phyloP scores from a whole-genome alignment of 768 basidiomycete genomes.

The Serendipita vermifera region DNA sequence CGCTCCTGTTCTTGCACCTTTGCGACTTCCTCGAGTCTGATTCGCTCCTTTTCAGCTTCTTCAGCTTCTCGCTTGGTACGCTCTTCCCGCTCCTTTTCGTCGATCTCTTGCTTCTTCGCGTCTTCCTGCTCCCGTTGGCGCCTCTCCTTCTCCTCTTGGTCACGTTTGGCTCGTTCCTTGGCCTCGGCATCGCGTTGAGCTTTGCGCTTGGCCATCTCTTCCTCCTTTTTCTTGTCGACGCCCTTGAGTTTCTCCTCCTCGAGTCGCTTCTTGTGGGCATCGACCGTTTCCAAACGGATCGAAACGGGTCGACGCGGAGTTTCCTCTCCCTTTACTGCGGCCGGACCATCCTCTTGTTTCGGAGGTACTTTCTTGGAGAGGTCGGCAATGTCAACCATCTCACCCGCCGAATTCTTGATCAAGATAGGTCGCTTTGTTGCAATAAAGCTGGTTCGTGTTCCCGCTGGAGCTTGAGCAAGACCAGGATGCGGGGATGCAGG shows the following conservation, averaged over 20 bases:
- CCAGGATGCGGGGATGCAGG: neutral
- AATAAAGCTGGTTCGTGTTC: neutral
- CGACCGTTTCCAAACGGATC: neutral
- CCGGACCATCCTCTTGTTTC: neutral
- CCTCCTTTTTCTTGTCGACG: neutral
- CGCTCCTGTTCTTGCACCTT: neutral
- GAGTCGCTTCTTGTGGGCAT: neutral
- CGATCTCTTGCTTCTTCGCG: neutral
- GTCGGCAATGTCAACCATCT: neutral
- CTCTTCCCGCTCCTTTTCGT: neutral
- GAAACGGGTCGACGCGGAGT: neutral
- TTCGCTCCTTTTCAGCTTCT: slow-evolving; percentile 2
- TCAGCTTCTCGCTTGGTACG: neutral
- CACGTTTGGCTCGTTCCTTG: neutral
- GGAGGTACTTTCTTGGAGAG: neutral
- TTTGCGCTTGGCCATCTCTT: neutral
- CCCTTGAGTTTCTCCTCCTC: neutral
- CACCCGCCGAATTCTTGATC: neutral
- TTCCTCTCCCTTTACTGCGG: neutral
- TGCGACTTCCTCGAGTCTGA: neutral
- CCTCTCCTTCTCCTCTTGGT: slow-evolving; percentile 6
- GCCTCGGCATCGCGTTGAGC: slow-evolving; percentile 4
- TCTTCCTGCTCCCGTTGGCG: neutral
- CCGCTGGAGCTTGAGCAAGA: neutral
- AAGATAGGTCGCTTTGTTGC: neutral